A percentile compares a stretch with the other conserved stretches of the same genome.
These are phyloP conservation scores for Myriosclerotinia scirpicola DNA, from an alignment of 2,329 filamentous ascomycete species.

Conservation along the genomic window DNA sequence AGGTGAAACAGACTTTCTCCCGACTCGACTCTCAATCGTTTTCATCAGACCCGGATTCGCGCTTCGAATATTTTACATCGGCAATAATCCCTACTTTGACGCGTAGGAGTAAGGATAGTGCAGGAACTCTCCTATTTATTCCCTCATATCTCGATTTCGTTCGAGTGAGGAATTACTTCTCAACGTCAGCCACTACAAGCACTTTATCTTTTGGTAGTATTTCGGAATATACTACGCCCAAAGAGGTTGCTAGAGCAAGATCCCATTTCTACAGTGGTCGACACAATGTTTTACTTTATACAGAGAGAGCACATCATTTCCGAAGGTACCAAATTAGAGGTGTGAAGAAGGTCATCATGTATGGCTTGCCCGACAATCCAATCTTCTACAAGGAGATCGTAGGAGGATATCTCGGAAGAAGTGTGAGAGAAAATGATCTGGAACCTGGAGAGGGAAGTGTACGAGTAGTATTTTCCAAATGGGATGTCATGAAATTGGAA, in stretches of 20 bases:
- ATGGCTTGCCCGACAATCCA: slow-evolving; percentile 86
- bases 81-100: slow-evolving; percentile 74
- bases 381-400: slow-evolving; percentile 76
- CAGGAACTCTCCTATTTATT: slow-evolving; percentile 82
- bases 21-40: slow-evolving; percentile 74
- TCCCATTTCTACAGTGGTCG: slow-evolving; percentile 84
- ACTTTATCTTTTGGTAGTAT: slow-evolving; percentile 73
- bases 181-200: slow-evolving; percentile 61
- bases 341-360: slow-evolving; percentile 82
- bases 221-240: slow-evolving; percentile 80
- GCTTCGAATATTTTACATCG: slow-evolving; percentile 88
- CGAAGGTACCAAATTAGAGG: slow-evolving; percentile 80
- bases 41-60: slow-evolving; percentile 75
- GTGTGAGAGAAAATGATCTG: slow-evolving; percentile 55
- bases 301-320: slow-evolving; percentile 96
- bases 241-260: slow-evolving; percentile 78
- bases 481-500: slow-evolving; percentile 87
- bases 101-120: slow-evolving; percentile 63
- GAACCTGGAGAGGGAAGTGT: slow-evolving; percentile 61
- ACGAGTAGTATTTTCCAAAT: slow-evolving; percentile 75
- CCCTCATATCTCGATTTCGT: slow-evolving; percentile 96
- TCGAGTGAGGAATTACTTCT: slow-evolving; percentile 87
- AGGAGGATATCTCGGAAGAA: slow-evolving; percentile 63
- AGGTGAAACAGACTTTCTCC: slow-evolving; percentile 83
- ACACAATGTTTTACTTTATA: slow-evolving; percentile 83